Base-by-base conservation (phyloP, 169 alveolate species). In the Eimeria necatrix region DNA sequence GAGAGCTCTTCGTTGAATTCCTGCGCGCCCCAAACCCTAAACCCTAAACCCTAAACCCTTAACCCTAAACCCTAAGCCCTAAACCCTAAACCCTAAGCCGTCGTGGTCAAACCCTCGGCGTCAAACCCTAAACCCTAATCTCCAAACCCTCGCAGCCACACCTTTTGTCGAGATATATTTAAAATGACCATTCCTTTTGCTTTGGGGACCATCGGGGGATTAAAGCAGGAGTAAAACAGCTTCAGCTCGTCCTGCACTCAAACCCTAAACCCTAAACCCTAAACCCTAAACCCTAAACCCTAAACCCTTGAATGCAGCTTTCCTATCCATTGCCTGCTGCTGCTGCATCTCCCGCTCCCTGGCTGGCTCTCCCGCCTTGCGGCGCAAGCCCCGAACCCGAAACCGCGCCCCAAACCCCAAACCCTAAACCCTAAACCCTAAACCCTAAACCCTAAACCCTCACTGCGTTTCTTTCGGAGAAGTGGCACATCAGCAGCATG, bases 181-280 rank as follows among this genome's bases (percentile, higher is more conserved):
- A 89, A 22, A 12, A 89, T 88, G 24, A 89, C 94, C 94, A 89
- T 89, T n/a, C 94, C 94, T 20, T 89, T 89, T 51, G 94, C 94
- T 49, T 89, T 89, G 71, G 94, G 94, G n/a, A 89, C 87, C 94
- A 89, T 89, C 6, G 64, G 68, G 6, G 94, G 94, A 46, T 80
- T 68, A n/a, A 68, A 73, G 22, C 80, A 68, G 59, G 80, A 68
- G 60, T 89, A 89, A 61, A 89, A 89, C 8, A 89, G 86, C 48
- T 89, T 78, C 16, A 89, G 88, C 76, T 89, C 94, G n/a, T 78
- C 94, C 94, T 89, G 94, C 41, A 0, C 22, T 51, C 52, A 83
- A 78, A 9, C 22, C 22, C 18, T 16, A 56, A 56, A 16, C 68
- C 22, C 12, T 56, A 56, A 56, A 16, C 68, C 12, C 12, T 56